A percentile compares a stretch with the other conserved stretches of the same genome.
Conservation (phyloP, 2,329 filamentous ascomycete species). For the Harringtonia aguacate region DNA sequence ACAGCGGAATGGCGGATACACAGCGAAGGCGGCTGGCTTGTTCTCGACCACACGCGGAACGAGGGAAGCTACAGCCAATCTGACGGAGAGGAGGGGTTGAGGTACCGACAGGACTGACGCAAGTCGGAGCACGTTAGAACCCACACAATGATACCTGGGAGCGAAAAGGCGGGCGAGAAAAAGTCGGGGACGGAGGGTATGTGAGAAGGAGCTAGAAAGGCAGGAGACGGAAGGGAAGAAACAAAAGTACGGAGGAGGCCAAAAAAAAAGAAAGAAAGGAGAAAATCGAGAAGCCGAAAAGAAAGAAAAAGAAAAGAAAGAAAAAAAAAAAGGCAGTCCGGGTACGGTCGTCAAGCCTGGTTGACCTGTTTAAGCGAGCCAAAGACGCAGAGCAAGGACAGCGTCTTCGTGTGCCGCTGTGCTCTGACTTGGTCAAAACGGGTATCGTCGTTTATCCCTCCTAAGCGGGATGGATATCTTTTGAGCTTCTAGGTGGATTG, state of each 20-base stretch:
- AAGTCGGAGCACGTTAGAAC: constrained; percentile 5
- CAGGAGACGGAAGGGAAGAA: background rate
- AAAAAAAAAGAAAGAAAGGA: too few species aligned
- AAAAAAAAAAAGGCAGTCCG: too few species aligned
- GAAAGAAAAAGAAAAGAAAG: too few species aligned
- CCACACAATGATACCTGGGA: constrained; percentile 1
- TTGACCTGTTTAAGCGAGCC: too few species aligned
- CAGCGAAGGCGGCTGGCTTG: background rate
- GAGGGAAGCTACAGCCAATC: constrained; percentile 3
- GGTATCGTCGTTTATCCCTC: too few species aligned
- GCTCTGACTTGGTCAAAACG: background rate
- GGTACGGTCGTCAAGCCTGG: background rate
- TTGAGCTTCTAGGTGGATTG: background rate
- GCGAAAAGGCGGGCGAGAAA: background rate
- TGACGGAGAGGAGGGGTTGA: constrained; percentile 1
- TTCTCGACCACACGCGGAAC: background rate
- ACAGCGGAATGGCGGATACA: background rate
- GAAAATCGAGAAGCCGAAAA: background rate
- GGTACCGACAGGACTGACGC: constrained; percentile 1
- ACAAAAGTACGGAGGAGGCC: too few species aligned
- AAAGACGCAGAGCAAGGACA: background rate
- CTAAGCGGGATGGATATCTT: background rate
- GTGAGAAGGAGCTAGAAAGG: background rate
- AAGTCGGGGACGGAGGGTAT: background rate
- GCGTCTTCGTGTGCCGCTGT: background rate